These are phyloP conservation scores for Candolleomyces aberdarensis DNA, from an alignment of 768 basidiomycete genomes.

Conservation along the genomic window DNA sequence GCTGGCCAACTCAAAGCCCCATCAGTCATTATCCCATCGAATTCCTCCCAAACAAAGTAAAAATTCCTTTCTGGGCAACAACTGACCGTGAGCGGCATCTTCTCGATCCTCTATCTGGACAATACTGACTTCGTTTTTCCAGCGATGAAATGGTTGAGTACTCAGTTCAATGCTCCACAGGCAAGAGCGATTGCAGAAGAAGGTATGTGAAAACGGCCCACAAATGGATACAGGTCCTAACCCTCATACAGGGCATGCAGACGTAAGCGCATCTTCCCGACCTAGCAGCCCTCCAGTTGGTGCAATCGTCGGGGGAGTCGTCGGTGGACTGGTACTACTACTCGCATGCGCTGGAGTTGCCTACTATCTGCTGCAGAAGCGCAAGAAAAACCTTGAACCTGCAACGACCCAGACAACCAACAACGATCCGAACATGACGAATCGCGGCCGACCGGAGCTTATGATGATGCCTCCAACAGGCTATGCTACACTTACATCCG, in stretches of 20 bases:
- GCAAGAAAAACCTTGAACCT: constrained; percentile 10
- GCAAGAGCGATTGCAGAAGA: constrained; percentile 27
- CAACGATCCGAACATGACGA: neutral
- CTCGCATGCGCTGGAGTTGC: constrained; percentile 23
- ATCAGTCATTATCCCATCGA: constrained; percentile 40
- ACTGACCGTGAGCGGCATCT: constrained; percentile 38
- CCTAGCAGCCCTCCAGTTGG: constrained; percentile 26
- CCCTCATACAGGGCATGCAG: constrained; percentile 23
- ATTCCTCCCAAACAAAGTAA: constrained; percentile 24
- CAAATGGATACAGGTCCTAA: neutral
- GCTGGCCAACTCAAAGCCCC: neutral
- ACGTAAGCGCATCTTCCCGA: constrained; percentile 17
- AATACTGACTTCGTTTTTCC: neutral
- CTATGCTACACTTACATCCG: constrained; percentile 20
- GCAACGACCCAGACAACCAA: neutral
- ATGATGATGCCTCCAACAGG: constrained; percentile 9
- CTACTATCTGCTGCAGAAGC: constrained; percentile 25
- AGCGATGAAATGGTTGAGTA: constrained; percentile 29
- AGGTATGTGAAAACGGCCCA: constrained; percentile 15
- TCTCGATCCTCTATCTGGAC: neutral
- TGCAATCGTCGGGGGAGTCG: constrained; percentile 42
- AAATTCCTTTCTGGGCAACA: constrained; percentile 48
- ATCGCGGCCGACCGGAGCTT: constrained; percentile 21
- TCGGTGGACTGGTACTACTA: constrained; percentile 37
- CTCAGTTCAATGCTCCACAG: constrained; percentile 17